These are phyloP conservation scores for Phialocephala subalpina DNA, from an alignment of 2,329 filamentous ascomycete species.

Conservation along the genomic window DNA sequence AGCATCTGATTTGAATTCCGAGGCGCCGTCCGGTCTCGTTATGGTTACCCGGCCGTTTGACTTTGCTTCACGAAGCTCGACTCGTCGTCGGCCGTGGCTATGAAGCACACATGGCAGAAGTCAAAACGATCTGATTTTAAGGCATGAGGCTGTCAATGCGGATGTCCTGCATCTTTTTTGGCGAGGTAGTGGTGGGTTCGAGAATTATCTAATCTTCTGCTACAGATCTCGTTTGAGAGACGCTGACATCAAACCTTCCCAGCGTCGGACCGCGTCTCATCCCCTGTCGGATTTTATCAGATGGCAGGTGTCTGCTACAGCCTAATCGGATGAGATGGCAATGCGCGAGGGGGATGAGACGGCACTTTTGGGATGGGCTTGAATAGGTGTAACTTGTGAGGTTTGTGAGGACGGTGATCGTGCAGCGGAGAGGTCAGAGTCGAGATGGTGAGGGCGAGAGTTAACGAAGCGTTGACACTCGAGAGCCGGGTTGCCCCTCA, in stretches of 20 bases:
- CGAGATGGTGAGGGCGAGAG: conserved; percentile 4
- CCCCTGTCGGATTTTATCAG: conserved; percentile 16
- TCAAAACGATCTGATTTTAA: conserved; percentile 10
- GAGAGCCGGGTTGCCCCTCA: not conserved
- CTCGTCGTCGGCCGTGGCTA: not conserved
- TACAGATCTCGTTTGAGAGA: conserved; percentile 23
- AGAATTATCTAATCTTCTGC: conserved; percentile 22
- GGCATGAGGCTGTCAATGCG: conserved; percentile 6
- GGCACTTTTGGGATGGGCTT: not conserved
- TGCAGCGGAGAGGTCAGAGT: not conserved
- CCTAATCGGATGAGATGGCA: conserved; percentile 19
- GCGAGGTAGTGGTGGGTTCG: not conserved
- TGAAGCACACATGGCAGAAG: not conserved
- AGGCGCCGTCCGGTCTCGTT: conserved; percentile 17
- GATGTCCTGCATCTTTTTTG: not conserved
- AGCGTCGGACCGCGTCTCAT: conserved; percentile 26
- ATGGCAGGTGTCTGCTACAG: conserved; percentile 20
- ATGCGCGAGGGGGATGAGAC: conserved; percentile 12
- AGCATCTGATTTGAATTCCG: not conserved
- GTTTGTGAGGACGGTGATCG: conserved; percentile 18
- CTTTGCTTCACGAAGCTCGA: not conserved
- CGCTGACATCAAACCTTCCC: conserved; percentile 17
- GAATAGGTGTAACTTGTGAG: conserved; percentile 10
- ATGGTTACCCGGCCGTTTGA: conserved; percentile 3
- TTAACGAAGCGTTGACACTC: not conserved